Evolutionary conservation across 176 grass and related monocot genomes (phyloP).

Genomic region (Olyra latifolia): DNA sequence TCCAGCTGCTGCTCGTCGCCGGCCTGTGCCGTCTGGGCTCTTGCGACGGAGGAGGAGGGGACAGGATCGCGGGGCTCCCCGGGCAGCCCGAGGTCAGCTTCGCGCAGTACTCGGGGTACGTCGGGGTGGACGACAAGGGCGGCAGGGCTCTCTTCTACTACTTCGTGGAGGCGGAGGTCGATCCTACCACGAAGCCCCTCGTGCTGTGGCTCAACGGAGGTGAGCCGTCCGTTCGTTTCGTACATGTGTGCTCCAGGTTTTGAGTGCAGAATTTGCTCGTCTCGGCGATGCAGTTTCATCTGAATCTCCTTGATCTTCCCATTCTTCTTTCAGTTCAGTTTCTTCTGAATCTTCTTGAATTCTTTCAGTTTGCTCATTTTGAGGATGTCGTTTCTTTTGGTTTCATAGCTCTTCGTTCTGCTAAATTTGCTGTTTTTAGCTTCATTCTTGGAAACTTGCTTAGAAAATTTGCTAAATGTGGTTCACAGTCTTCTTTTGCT

Average conservation of each 20-base stretch:
- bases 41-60: conserved; percentile 36
- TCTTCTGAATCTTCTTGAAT: neutral
- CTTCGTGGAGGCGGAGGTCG: conserved; percentile 84
- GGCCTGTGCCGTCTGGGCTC: conserved; percentile 31
- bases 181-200: conserved; percentile 74
- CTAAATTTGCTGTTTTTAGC: neutral
- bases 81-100: conserved; percentile 88
- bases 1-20: conserved; percentile 28
- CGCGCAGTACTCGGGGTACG: conserved; percentile 84
- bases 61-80: conserved; percentile 73
- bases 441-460: neutral
- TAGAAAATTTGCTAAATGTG: neutral
- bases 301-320: neutral
- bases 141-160: conserved; percentile 96
- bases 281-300: neutral
- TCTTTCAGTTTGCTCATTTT: neutral
- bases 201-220: conserved; percentile 99
- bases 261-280: neutral
- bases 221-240: neutral
- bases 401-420: neutral
- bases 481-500: neutral
- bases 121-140: conserved; percentile 59
- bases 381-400: neutral
- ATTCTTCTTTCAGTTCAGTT: neutral
- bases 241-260: neutral